A percentile compares a stretch with the other conserved stretches of the same genome.
phyloP scores from a whole-genome alignment of 768 basidiomycete genomes.

The Lyophyllum decastes region DNA sequence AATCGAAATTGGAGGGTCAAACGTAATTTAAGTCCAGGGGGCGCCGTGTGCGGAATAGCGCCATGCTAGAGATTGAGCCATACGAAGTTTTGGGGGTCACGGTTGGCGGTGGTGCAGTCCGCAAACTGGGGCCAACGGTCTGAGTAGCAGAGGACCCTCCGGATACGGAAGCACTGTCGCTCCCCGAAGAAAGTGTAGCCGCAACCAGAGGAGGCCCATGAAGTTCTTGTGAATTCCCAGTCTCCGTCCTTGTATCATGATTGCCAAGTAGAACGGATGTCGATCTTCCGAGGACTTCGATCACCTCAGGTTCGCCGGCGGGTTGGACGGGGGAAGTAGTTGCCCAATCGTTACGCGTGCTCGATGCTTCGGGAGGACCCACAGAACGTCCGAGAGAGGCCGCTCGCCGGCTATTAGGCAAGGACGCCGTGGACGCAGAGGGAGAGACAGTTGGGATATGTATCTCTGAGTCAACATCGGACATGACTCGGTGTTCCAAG shows the following conservation, averaged over 20 bases:
- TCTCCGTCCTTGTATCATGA: no score
- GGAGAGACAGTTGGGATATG: background rate
- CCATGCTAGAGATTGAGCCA: background rate
- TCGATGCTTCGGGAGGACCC: background rate
- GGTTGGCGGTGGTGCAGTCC: background rate
- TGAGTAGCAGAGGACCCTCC: no score
- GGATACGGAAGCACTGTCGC: no score
- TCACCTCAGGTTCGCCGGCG: background rate
- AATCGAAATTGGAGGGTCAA: background rate
- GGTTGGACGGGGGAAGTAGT: background rate
- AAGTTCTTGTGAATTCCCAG: no score
- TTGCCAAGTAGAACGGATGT: no score
- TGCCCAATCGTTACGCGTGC: background rate
- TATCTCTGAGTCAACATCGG: background rate
- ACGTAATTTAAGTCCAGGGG: background rate
- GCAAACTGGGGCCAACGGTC: background rate
- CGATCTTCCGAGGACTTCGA: background rate
- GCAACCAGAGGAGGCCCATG: no score
- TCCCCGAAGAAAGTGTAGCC: no score
- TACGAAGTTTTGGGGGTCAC: background rate
- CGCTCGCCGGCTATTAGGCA: background rate
- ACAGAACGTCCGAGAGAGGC: background rate
- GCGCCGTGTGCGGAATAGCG: background rate
- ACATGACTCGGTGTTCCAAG: background rate
- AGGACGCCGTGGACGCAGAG: background rate